phyloP scores from a whole-genome alignment of 2,329 filamentous ascomycete species.

The Hypoxylon sp. region DNA sequence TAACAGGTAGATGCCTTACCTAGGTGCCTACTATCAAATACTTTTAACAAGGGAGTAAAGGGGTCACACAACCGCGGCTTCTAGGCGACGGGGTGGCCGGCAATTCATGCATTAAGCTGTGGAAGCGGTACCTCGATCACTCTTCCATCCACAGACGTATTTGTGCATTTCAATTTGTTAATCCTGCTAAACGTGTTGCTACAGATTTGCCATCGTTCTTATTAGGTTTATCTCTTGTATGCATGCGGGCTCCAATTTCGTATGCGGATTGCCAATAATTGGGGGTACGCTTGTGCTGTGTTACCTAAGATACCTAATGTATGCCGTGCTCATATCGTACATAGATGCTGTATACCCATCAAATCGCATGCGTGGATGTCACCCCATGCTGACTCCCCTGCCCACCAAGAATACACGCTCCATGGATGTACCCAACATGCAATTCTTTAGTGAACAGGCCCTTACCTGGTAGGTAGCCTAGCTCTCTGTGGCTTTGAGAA shows the following conservation, averaged over 20 bases:
- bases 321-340: slow-evolving; percentile 12
- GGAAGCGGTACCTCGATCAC: background rate
- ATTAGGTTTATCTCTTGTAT: slow-evolving; percentile 14
- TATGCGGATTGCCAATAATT: background rate
- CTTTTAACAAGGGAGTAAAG: background rate
- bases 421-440: slow-evolving; percentile 1
- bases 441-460: slow-evolving; percentile 8
- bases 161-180: background rate
- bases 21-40: background rate
- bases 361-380: slow-evolving; percentile 30
- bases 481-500: slow-evolving; percentile 1
- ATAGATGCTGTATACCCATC: background rate
- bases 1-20: too few relatives aligned
- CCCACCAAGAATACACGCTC: background rate
- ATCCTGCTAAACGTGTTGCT: background rate
- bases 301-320: too few relatives aligned
- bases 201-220: background rate
- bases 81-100: background rate
- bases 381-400: slow-evolving; percentile 7
- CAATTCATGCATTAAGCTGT: background rate
- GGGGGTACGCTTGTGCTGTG: slow-evolving; percentile 7
- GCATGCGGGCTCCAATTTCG: background rate
- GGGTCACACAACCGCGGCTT: background rate
- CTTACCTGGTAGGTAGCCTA: slow-evolving; percentile 20
- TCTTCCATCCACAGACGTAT: background rate